Evolutionary conservation across 345 rosid genomes (phyloP), one percentile per base, ranked within the genome.

Genomic region (Pugionium cornutum): DNA sequence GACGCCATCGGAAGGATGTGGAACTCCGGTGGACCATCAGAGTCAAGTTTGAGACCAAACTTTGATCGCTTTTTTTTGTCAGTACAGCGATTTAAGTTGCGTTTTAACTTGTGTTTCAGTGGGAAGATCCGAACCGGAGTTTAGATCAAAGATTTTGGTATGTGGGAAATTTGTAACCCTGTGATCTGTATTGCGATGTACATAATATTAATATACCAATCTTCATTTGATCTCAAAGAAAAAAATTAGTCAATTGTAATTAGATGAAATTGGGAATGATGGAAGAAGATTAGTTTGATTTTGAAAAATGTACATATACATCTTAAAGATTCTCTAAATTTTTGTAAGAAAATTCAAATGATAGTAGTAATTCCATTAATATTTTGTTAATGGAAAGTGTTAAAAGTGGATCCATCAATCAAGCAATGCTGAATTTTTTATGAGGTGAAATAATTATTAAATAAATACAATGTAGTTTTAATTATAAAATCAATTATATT

Each of bases 141-240:
- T 43, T 64, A 53, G 61, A 35, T 66, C 44, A 43, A 43, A 42
- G 51, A 65, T 18, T 42, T 53, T 43, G 76, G 71, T 66, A 42
- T 36, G 11, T 58, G 52, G 60, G 41, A 58, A 18, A 72, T 58
- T 72, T 72, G 68, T 73, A 67, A 59, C 45, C 60, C 3, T 58
- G 63, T 73, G 66, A 65, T 30, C 34, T 66, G 62, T 66, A 59
- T 45, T 66, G 56, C 66, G 30, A 66, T 73, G 70, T 65, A 72
- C 39, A 72, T 49, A 65, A 27, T n/a, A 51, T 18, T 34, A 41
- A 57, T 56, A 50, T 42, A 58, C 40, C 41, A 4, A 54, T 50
- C 32, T 63, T 6, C n/a, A 55, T 51, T 50, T 44, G 35, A 59
- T 58, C 60, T 18, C 18, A 18, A 18, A 18, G 18, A 18, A 18